phyloP scores from a whole-genome alignment of 2,329 filamentous ascomycete species.

The Decorospora gaudefroyi region DNA sequence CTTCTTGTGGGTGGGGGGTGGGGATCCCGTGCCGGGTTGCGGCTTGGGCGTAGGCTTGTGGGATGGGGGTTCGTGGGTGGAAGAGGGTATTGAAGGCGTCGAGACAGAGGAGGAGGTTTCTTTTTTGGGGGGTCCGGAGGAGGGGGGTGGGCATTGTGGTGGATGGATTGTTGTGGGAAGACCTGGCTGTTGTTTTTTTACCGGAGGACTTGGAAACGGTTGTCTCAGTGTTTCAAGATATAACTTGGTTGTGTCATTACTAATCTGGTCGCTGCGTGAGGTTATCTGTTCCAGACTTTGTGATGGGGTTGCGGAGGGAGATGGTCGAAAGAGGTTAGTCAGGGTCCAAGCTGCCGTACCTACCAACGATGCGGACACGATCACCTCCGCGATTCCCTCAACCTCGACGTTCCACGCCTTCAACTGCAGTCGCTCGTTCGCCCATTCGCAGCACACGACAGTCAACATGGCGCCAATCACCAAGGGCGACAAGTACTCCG shows the following conservation, averaged over 20 bases:
- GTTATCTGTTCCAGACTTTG: background rate
- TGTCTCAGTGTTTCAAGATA: no score
- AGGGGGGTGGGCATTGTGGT: conserved; percentile 17
- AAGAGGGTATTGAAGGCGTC: conserved; percentile 71
- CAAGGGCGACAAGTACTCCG: conserved; percentile 81
- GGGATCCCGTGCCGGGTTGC: conserved; percentile 58
- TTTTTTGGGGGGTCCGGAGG: conserved; percentile 22
- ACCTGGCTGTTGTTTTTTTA: no score
- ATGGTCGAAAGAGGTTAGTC: conserved; percentile 28
- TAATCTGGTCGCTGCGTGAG: no score
- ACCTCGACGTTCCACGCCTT: conserved; percentile 17
- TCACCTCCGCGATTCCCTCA: conserved; percentile 29
- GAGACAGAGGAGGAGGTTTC: conserved; percentile 62
- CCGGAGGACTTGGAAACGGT: no score
- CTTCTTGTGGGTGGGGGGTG: conserved; percentile 28
- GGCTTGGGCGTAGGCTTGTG: conserved; percentile 59
- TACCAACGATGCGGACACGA: conserved; percentile 31
- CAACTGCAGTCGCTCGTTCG: conserved; percentile 40
- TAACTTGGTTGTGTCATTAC: no score
- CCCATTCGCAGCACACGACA: conserved; percentile 20
- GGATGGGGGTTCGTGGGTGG: conserved; percentile 56
- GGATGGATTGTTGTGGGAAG: background rate
- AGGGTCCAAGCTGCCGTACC: conserved; percentile 16
- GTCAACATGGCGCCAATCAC: conserved; percentile 40
- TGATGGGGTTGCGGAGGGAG: conserved; percentile 13